Evolutionary conservation across 805 yeast species (phyloP), one percentile per base, ranked within the genome.

Genomic region (Barnettozyma siamensis): DNA sequence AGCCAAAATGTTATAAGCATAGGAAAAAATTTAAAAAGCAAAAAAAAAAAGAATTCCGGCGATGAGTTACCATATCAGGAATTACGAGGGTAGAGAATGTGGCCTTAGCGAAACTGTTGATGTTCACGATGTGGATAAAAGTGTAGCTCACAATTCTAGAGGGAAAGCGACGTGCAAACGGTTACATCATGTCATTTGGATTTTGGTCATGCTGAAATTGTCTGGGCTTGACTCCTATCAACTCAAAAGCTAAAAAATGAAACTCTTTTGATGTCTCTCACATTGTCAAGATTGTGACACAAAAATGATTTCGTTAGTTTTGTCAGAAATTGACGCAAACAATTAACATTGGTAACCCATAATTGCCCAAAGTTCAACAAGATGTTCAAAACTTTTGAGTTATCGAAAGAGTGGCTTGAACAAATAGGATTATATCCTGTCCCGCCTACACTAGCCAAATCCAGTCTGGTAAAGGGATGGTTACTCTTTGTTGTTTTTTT

Each of bases 391-490:
- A 20, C 16, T 5, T 19, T 31, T n/a, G 28, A 18, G 5, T 32
- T 41, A 4, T 3, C 37, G 21, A 29, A 30, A 38, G 55, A 51
- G 21, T 44, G 53, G 31, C 43, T 51, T 17, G 38, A 40, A 4
- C 50, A 49, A 30, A 39, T 50, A 10, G 58, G 58, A 3, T 30
- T 47, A 12, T 50, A 50, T 32, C 58, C 56, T 12, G 31, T 53
- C 13, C 58, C 58, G 2, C 12, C 11, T 13, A 44, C 42, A 7
- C 46, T 51, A 20, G 41, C 55, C 1, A n/a, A 40, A 17, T 35
- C 42, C 19, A 46, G 45, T 28, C 35, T 53, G 6, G 1, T 44
- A 17, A 53, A 49, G 38, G 57, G 55, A 1, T 53, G 55, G 57
- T 6, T 45, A 8, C 12, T 45, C 15, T 47, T 47, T 31, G 4